Base-by-base conservation (phyloP, 2,329 filamentous ascomycete genomes). In the Colletotrichum lentis region DNA sequence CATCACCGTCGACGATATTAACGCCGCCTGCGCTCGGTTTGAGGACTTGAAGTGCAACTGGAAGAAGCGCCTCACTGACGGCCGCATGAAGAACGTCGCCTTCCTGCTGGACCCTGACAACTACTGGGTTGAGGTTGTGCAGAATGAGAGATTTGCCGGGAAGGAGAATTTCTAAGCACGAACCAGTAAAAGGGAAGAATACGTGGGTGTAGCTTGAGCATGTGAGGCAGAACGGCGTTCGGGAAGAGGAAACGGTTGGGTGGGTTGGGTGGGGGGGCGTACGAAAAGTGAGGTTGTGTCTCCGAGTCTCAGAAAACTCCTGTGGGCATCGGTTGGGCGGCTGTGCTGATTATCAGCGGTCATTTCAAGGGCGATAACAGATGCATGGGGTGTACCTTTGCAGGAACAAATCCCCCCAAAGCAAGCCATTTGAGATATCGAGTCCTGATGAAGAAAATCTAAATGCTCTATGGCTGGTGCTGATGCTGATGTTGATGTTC, bases 21-120 rank as follows among this genome's bases (percentile, higher is more conserved):
- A 96, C 61, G 91, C 91, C 8, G 94, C 96, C 11, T 97, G 95
- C 80, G 82, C 90, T 76, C 88, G 94, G 16, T 94, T 98, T 73
- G 96, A 98, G 77, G 87, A 89, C 63, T 82, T 92, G 76, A 87
- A 90, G 6, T 91, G 95, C 63, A 90, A 86, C 79, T 99, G 94
- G 93, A 97, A 97, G 88, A 98, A 98, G 89, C 86, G 92, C 72
- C 85, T 98, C 70, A 97, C 93, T 2, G 95, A 98, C 71, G 95
- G 95, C 2, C 84, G 87, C 53, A 97, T 97, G 94, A 95, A 92
- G 85, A 93, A 96, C 72, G 90, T 98, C 62, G 96, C 96, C 0
- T 98, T 98, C 76, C 81, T 98, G 54, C 83, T 97, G 55, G 95
- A 95, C 73, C 94, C 94, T 0, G 94, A 97, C 79, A 88, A 86